Base-by-base conservation (phyloP, 1,284 basidiomycete species). In the Salmacisia buchloeana region DNA sequence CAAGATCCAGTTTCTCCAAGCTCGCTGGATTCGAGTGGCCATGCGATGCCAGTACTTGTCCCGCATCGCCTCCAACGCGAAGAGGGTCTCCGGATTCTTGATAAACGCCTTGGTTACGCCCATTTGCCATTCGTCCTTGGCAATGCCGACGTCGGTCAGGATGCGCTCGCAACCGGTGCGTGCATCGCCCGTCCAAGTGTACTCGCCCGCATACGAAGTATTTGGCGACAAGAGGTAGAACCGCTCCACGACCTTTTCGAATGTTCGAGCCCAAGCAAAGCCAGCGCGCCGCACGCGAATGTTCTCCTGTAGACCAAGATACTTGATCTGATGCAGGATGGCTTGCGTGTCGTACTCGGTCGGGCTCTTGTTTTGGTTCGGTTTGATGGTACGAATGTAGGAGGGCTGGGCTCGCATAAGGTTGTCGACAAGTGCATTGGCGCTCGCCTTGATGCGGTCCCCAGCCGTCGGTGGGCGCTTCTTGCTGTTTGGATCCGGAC, bases 21-120 rank as follows among this genome's bases (percentile, higher is more conserved):
- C 93, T 39, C 94, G 88, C 81, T 99, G 96, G 61, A 99, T 99
- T 58, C 94, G 89, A 43, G 83, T 87, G 0, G 94, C 94, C 94
- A 98, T 99, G 79, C 97, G 97, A 82, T 99, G 96, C 96, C 96
- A 99, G 82, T 98, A 99, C 63, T 90, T 87, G 80, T 98, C 96
- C 61, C 94, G 88, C 92, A 98, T 97, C 23, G 92, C 94, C 82
- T 99, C 94, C 61, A 99, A 84, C 23, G 94, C 96, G 80, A 99
- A 99, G 25, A 99, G 86, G 41, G 94, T 99, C 81, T 98, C 94
- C 0, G 94, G 94, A 79, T 94, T 97, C 85, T 98, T 98, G 83
- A 99, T 98, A 81, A 99, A 99, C 0, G 94, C 94, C 79, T 99
- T 98, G 12, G 94, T 96, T 2, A 89, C 87, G 69, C 96, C 94